Conservation (phyloP, 2,329 filamentous ascomycete genomes). For the Ilyonectria sp. region DNA sequence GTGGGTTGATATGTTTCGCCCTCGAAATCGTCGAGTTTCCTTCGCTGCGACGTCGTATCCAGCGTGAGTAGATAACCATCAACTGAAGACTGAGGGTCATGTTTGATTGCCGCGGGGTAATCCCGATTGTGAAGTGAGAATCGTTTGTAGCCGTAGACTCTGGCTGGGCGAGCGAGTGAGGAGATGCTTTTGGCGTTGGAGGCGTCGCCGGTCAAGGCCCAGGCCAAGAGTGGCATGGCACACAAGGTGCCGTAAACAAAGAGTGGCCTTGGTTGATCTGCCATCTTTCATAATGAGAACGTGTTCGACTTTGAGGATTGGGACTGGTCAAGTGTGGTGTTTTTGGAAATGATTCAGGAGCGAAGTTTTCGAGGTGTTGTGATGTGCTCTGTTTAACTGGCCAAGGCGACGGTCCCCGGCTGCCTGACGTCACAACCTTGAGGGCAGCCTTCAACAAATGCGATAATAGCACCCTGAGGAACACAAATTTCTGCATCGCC, state of each 20-base stretch:
- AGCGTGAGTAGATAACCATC: conserved; percentile 46
- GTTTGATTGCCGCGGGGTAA: conserved; percentile 46
- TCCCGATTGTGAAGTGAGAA: conserved; percentile 39
- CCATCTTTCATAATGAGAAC: too few species aligned
- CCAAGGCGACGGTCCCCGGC: too few species aligned
- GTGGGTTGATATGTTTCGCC: conserved; percentile 43
- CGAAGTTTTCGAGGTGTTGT: too few species aligned
- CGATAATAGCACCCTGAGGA: too few species aligned
- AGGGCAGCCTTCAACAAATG: too few species aligned
- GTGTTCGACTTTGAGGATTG: too few species aligned
- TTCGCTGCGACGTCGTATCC: conserved; percentile 45
- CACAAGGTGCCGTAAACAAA: conserved; percentile 52
- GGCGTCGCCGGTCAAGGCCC: conserved; percentile 48
- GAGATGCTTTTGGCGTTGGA: conserved; percentile 28
- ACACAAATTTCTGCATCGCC: too few species aligned
- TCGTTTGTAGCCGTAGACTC: conserved; percentile 34
- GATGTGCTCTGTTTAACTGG: too few species aligned
- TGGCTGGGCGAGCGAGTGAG: conserved; percentile 21
- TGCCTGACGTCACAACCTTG: too few species aligned
- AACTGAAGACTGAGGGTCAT: conserved; percentile 25
- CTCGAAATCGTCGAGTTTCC: conserved; percentile 54
- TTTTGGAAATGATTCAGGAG: too few species aligned
- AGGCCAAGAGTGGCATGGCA: conserved; percentile 48
- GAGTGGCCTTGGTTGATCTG: conserved; percentile 32
- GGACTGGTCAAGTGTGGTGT: too few species aligned